These are phyloP conservation scores for Crithidia fasciculata DNA, from an alignment of 208 protist species.

Conservation along the genomic window DNA sequence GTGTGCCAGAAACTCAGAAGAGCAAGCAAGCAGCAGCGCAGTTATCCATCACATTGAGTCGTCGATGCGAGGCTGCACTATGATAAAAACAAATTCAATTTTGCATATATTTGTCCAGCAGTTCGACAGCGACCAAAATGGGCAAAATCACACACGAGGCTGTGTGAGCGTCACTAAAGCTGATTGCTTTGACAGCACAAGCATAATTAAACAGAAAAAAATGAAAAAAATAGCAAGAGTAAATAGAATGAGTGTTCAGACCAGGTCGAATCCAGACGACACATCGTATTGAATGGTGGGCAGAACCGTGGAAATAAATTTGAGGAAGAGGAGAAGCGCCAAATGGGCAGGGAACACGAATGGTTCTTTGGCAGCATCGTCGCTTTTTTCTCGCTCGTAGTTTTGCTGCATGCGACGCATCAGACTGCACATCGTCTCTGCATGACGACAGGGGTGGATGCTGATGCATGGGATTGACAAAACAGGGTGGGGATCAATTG, in stretches of 20 bases:
- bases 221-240: not conserved
- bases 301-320: constrained; percentile 96
- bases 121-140: too few relatives aligned
- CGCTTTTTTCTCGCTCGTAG: constrained; percentile 45
- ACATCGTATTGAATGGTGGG: constrained; percentile 97
- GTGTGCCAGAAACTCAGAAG: too few relatives aligned
- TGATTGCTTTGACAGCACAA: too few relatives aligned
- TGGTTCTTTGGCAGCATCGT: constrained; percentile 35
- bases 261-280: constrained; percentile 83
- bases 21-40: too few relatives aligned
- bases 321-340: constrained; percentile 77
- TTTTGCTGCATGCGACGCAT: constrained; percentile 79
- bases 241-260: not conserved
- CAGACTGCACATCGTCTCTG: constrained; percentile 95
- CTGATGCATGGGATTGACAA: constrained; percentile 84
- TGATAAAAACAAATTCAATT: too few relatives aligned
- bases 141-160: too few relatives aligned
- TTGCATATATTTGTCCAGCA: too few relatives aligned
- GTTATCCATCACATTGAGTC: too few relatives aligned
- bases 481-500: constrained; percentile 93
- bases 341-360: constrained; percentile 62
- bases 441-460: constrained; percentile 97
- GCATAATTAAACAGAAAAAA: too few relatives aligned
- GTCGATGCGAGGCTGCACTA: too few relatives aligned
- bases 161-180: too few relatives aligned